Evolutionary conservation across 202 grass and related monocot genomes (phyloP), one percentile per base, ranked within the genome.

Genomic region (Hordeum pubiflorum): DNA sequence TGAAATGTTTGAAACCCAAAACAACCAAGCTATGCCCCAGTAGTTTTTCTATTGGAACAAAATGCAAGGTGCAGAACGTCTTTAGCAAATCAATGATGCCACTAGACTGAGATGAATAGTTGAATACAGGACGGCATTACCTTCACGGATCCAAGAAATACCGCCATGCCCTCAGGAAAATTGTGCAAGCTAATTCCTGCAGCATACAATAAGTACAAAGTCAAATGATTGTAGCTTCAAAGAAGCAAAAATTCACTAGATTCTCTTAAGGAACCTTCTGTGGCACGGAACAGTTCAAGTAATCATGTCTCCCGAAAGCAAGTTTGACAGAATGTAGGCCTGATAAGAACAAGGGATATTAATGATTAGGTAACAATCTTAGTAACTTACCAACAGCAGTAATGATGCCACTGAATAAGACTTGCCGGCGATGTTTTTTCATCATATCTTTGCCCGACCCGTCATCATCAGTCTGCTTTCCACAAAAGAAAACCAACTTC

Each of bases 131-230:
- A 63, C 69, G 9, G 33, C 1, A 43, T 57, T 92, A 97, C 95
- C 92, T 98, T 98, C 21, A 93, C 83, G 61, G 95, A 93, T 79
- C 95, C 95, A 88, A 98, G 84, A 93, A 98, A 98, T 58, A 93
- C 88, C 8, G 90, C 92, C 90, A 98, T 98, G 15, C 95, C 95
- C 80, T 98, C 92, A 54, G 95, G 95, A 78, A 98, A 85, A 79
- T 98, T 94, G 64, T 98, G 95, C 85, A 98, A 91, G 84, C 84
- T 83, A 52, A 98, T 93, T 76, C 95, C 92, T 98, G 85, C 58
- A 85, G 89, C 78, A 82, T 59, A 63, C 52, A 69, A 79, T 85
- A 81, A 80, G 27, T 82, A 80, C 2, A 20, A 73, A 72, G n/a
- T 73, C 60, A 83, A 83, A 78, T 54, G 13, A 46, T 33, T 82